These are phyloP conservation scores for Fusarium sp. DNA, from an alignment of 2,329 filamentous ascomycete species.

Conservation along the genomic window DNA sequence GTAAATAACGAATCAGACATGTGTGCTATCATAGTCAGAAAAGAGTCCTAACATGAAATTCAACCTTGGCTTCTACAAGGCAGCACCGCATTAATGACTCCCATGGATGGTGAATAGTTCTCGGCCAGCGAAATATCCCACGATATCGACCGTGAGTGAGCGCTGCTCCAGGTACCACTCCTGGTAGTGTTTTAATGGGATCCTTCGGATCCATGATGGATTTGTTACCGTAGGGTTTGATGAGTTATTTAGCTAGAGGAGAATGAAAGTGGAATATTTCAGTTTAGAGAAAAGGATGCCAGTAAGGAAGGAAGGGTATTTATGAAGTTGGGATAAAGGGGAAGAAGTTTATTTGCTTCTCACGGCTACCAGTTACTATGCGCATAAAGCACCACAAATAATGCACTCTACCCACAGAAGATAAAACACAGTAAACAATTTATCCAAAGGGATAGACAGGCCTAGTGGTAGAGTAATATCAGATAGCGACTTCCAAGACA, in stretches of 20 bases:
- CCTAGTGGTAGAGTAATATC: neutral
- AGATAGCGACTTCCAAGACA: neutral
- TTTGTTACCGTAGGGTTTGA: neutral
- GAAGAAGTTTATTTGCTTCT: neutral
- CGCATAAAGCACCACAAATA: neutral
- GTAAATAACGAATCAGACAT: conserved; percentile 20
- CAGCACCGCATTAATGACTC: conserved; percentile 77
- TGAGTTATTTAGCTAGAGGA: too few relatives aligned
- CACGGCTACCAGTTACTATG: neutral
- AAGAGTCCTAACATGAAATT: conserved; percentile 65
- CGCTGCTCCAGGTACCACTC: conserved; percentile 21
- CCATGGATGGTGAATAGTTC: conserved; percentile 79
- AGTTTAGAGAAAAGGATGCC: neutral
- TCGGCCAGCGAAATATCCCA: conserved; percentile 81
- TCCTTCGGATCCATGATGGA: neutral
- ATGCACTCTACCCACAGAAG: neutral
- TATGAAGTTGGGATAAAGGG: neutral
- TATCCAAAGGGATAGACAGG: neutral
- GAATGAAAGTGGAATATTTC: neutral
- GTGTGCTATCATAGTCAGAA: neutral
- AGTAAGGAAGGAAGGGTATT: neutral
- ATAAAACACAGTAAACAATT: neutral
- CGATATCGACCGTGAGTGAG: conserved; percentile 67
- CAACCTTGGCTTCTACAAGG: conserved; percentile 72
- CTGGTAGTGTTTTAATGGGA: conserved; percentile 10